A percentile compares a stretch with the other conserved stretches of the same genome.
Conservation (phyloP, 805 yeast genomes). For the Candida ipomoeae region DNA sequence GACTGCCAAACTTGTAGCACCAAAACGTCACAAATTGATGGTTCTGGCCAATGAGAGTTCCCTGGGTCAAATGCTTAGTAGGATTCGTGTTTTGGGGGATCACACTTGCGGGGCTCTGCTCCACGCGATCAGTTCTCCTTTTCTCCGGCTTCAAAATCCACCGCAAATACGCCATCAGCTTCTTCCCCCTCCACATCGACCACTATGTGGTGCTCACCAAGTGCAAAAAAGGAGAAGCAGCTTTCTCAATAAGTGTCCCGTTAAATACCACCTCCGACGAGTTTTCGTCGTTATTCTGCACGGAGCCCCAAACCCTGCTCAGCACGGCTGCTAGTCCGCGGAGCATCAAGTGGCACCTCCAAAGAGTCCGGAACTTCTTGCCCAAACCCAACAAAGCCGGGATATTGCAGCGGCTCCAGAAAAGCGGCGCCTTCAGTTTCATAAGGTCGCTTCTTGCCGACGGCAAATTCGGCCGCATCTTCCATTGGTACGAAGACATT, state of each 20-base stretch:
- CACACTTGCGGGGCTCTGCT: constrained; percentile 10
- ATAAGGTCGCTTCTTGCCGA: background rate
- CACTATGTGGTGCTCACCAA: constrained; percentile 12
- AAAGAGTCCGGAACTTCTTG: background rate
- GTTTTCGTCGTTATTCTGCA: constrained; percentile 8
- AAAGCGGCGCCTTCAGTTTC: background rate
- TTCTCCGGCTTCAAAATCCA: constrained; percentile 15
- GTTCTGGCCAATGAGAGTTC: constrained; percentile 1
- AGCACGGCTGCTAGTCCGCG: background rate
- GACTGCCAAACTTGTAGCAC: background rate
- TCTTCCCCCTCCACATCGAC: constrained; percentile 9
- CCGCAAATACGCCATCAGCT: constrained; percentile 10
- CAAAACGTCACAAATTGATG: background rate
- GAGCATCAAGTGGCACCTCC: constrained; percentile 1
- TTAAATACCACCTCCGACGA: constrained; percentile 1
- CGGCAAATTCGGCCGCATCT: background rate
- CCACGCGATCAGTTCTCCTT: constrained; percentile 10
- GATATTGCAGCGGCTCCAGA: background rate
- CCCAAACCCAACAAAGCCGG: background rate
- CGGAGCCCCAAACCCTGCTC: background rate
- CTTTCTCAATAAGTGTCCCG: background rate
- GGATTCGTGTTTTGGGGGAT: background rate
- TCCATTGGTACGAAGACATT: constrained; percentile 1
- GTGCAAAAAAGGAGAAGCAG: constrained; percentile 11
- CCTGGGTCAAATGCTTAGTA: background rate